Base-by-base conservation (phyloP, 345 rosid genomes). In the Brassica nigra region DNA sequence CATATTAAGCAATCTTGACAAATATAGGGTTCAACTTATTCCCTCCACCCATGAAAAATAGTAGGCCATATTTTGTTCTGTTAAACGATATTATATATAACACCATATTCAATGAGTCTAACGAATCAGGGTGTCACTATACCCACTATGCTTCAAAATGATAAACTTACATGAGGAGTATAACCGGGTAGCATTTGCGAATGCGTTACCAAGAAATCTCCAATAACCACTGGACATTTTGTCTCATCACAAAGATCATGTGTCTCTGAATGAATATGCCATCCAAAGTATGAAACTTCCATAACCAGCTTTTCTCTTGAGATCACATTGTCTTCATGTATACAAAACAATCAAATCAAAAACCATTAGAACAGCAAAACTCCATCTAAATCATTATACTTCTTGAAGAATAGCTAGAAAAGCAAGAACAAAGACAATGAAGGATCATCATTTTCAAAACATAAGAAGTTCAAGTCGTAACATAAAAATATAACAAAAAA, bases 251-350 rank as follows among this genome's bases (percentile, higher is more conserved):
- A 88, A 73, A 95, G 97, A 76, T 91, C 86, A 83, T 91, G 92
- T 18, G 88, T 84, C 89, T 84, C 89, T 10, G 84, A 86, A 70
- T 92, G 89, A 44, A 95, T 85, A 76, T 85, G 92, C 86, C 87
- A 88, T 72, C 95, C 94, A 69, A 95, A 95, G 90, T 92, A 95
- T 4, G 95, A 83, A 29, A 95, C 99, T 36, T 90, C 96, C 5
- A 95, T 90, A 76, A 77, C 88, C 84, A 95, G 39, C 78, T 93
- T 87, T 4, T 98, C 99, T 27, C 90, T 88, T 3, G 87, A 67
- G 31, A 95, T 88, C 39, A 44, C 79, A 47, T 83, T 69, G 30
- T 62, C 98, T 81, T 76, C 87, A 84, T 29, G 66, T 23, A 29
- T 16, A 65, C 30, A 52, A 55, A 49, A 14, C 36, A 39, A 47